Percentiles rank a stretch among this genome's conserved stretches.
phyloP scores from a whole-genome alignment of 169 alveolate species.

The Theileria equi region DNA sequence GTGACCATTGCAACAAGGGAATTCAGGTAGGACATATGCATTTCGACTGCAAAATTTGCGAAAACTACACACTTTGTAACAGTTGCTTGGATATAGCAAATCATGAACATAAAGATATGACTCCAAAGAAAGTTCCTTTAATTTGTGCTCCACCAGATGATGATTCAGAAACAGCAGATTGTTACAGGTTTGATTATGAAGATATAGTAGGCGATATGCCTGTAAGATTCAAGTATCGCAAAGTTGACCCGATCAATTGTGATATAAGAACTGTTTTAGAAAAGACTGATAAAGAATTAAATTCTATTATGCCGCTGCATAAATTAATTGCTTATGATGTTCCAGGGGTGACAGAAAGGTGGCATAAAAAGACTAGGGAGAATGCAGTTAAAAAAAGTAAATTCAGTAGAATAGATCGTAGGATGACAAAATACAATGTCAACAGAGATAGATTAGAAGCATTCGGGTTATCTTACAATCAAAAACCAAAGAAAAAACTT shows the following conservation, averaged over 20 bases:
- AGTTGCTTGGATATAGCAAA: conserved; percentile 53
- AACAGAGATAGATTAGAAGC: conserved; percentile 40
- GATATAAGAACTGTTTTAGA: conserved; percentile 60
- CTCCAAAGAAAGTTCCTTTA: conserved; percentile 61
- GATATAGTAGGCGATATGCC: conserved; percentile 75
- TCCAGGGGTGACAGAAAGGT: conserved; percentile 1
- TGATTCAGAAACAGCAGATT: conserved; percentile 16
- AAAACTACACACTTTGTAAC: conserved; percentile 69
- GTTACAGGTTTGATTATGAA: conserved; percentile 65
- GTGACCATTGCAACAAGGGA: conserved; percentile 69
- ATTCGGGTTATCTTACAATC: conserved; percentile 17
- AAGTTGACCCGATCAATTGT: conserved; percentile 65
- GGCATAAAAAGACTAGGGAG: too few species aligned
- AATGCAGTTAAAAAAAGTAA: not conserved
- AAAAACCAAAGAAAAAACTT: not conserved
- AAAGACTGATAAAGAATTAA: conserved; percentile 65
- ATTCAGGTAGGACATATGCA: conserved; percentile 63
- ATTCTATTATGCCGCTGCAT: conserved; percentile 62
- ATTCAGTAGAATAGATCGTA: not conserved
- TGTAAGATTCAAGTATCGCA: conserved; percentile 69
- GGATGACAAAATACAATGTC: conserved; percentile 49
- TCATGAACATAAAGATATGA: conserved; percentile 66
- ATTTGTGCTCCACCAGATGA: conserved; percentile 42
- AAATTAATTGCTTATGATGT: conserved; percentile 42
- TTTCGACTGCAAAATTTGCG: conserved; percentile 69